Conservation (phyloP, 352 stramenopile genomes). For the Globisporangium uncinulatum region DNA sequence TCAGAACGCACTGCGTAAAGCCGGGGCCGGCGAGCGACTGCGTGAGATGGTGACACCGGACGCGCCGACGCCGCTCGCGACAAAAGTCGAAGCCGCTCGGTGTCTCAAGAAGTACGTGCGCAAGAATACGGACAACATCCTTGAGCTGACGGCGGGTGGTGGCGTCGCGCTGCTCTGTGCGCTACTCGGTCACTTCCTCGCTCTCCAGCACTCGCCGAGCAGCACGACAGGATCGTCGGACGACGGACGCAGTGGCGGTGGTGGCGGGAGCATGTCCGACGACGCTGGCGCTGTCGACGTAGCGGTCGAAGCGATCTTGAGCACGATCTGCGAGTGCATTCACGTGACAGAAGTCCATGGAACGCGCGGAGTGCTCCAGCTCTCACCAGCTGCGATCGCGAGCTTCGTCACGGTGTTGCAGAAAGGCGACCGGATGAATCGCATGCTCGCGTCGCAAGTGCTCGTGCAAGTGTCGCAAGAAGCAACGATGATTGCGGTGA, state of each 20-base stretch:
- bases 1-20: slow-evolving; percentile 61
- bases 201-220: slow-evolving; percentile 21
- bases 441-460: slow-evolving; percentile 70
- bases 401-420: slow-evolving; percentile 65
- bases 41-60: slow-evolving; percentile 53
- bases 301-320: slow-evolving; percentile 66
- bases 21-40: slow-evolving; percentile 41
- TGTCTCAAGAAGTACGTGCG: slow-evolving; percentile 70
- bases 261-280: too few species aligned
- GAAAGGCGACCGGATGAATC: slow-evolving; percentile 48
- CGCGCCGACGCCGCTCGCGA: slow-evolving; percentile 40
- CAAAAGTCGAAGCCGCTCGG: slow-evolving; percentile 58
- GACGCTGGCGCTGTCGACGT: slow-evolving; percentile 32
- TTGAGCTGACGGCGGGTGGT: slow-evolving; percentile 49
- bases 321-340: slow-evolving; percentile 71
- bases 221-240: too few species aligned
- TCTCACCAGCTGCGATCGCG: slow-evolving; percentile 43
- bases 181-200: slow-evolving; percentile 52
- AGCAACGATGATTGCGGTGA: slow-evolving; percentile 40
- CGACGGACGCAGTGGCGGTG: too few species aligned
- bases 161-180: slow-evolving; percentile 47
- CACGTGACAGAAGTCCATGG: slow-evolving; percentile 38
- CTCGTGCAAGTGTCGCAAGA: slow-evolving; percentile 61
- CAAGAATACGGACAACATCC: slow-evolving; percentile 71
- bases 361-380: slow-evolving; percentile 37